These are phyloP conservation scores for Aureobasidium zeae DNA, from an alignment of 2,329 filamentous ascomycete genomes.

Conservation along the genomic window DNA sequence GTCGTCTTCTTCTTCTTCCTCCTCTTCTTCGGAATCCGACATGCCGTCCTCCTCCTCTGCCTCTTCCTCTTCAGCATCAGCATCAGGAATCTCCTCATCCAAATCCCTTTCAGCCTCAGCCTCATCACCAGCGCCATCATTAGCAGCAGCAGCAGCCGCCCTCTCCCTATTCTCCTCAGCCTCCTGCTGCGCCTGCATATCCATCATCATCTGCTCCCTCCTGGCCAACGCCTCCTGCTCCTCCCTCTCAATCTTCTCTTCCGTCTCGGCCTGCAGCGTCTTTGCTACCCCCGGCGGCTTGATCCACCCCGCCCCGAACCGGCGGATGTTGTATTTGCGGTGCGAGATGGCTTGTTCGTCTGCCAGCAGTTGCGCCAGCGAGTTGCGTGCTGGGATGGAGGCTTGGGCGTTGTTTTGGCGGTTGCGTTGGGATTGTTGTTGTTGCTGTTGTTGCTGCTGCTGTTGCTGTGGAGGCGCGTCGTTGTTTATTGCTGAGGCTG, in stretches of 20 bases:
- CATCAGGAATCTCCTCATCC: constrained; percentile 59
- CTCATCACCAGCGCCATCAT: constrained; percentile 48
- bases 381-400: constrained; percentile 39
- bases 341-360: constrained; percentile 71
- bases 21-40: constrained; percentile 37
- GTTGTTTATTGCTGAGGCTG: background rate
- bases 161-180: constrained; percentile 43
- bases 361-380: constrained; percentile 58
- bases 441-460: background rate
- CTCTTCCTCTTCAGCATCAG: constrained; percentile 35
- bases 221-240: constrained; percentile 70
- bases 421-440: constrained; percentile 15
- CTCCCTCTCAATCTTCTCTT: constrained; percentile 80
- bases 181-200: constrained; percentile 56
- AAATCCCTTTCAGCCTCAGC: constrained; percentile 59
- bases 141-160: constrained; percentile 31
- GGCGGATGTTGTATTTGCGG: constrained; percentile 71
- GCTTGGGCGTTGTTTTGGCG: constrained; percentile 22
- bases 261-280: constrained; percentile 79
- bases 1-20: constrained; percentile 31
- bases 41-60: constrained; percentile 63
- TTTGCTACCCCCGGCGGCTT: constrained; percentile 80
- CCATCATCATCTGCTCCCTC: constrained; percentile 60
- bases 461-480: background rate
- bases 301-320: constrained; percentile 85